Conservation (phyloP, 1,139 yeast species). For the Scheffersomyces stambukii region DNA sequence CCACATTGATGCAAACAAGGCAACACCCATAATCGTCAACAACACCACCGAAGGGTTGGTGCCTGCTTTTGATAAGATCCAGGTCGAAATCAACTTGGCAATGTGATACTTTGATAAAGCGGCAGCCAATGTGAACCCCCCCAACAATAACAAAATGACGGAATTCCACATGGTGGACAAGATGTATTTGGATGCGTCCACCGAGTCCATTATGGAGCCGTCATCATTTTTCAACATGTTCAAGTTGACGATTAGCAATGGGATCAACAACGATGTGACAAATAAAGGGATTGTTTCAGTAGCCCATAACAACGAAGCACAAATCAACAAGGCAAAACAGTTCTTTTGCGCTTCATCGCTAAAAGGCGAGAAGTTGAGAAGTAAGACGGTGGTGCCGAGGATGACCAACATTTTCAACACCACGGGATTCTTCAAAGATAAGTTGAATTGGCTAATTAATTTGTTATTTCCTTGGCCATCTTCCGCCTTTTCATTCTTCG, state of each 20-base stretch:
- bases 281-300: conserved; percentile 68
- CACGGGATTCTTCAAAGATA: conserved; percentile 38
- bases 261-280: conserved; percentile 62
- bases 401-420: conserved; percentile 46
- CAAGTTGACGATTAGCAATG: conserved; percentile 53
- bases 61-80: conserved; percentile 61
- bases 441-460: conserved; percentile 24
- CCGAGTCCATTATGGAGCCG: conserved; percentile 51
- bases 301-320: conserved; percentile 74
- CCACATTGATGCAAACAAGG: conserved; percentile 73
- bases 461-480: conserved; percentile 12
- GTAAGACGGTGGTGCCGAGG: conserved; percentile 38
- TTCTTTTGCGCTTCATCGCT: conserved; percentile 57
- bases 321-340: conserved; percentile 64
- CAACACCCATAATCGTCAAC: conserved; percentile 62
- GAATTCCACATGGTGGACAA: conserved; percentile 71
- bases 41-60: conserved; percentile 61
- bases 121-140: conserved; percentile 74
- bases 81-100: conserved; percentile 64
- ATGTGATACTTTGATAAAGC: conserved; percentile 68
- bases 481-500: conserved; percentile 12
- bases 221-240: conserved; percentile 54
- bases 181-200: conserved; percentile 51
- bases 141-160: conserved; percentile 62
- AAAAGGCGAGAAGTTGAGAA: conserved; percentile 54